These are phyloP conservation scores for Phoma sp. DNA, from an alignment of 2,329 filamentous ascomycete genomes.

Conservation along the genomic window DNA sequence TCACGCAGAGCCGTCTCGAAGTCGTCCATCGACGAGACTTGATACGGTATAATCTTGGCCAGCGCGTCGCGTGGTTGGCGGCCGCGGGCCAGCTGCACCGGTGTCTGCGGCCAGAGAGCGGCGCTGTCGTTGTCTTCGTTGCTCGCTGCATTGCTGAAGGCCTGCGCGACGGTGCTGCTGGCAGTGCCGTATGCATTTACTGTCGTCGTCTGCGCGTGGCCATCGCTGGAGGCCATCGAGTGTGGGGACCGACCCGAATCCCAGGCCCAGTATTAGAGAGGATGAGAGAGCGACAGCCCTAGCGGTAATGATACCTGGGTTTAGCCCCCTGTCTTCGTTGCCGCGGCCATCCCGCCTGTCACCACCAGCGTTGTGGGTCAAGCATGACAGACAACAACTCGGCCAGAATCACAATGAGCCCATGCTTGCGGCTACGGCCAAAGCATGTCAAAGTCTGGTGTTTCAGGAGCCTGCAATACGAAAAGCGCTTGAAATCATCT, in stretches of 20 bases:
- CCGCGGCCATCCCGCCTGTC: conserved; percentile 5
- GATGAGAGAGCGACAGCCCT: conserved; percentile 10
- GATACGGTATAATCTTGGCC: conserved; percentile 40
- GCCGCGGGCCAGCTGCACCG: conserved; percentile 44
- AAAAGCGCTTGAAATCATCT: neutral
- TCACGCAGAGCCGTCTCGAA: conserved; percentile 46
- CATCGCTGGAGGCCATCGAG: conserved; percentile 31
- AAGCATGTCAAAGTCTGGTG: neutral
- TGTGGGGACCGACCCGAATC: conserved; percentile 24
- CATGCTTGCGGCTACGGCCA: neutral
- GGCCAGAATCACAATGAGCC: neutral
- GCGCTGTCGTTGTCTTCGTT: conserved; percentile 19
- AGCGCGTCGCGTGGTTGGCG: conserved; percentile 47
- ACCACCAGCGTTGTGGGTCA: conserved; percentile 7
- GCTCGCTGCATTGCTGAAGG: conserved; percentile 15
- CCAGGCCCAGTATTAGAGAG: conserved; percentile 19
- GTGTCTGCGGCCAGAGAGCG: conserved; percentile 27
- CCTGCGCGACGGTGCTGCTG: neutral
- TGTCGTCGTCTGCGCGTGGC: conserved; percentile 13
- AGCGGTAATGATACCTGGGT: conserved; percentile 11
- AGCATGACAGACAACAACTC: neutral
- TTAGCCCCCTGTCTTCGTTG: neutral
- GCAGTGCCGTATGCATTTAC: conserved; percentile 3
- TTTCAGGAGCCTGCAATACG: neutral
- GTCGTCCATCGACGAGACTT: conserved; percentile 41